These are phyloP conservation scores for Candida broadrunensis DNA, from an alignment of 805 yeast species.

Conservation along the genomic window DNA sequence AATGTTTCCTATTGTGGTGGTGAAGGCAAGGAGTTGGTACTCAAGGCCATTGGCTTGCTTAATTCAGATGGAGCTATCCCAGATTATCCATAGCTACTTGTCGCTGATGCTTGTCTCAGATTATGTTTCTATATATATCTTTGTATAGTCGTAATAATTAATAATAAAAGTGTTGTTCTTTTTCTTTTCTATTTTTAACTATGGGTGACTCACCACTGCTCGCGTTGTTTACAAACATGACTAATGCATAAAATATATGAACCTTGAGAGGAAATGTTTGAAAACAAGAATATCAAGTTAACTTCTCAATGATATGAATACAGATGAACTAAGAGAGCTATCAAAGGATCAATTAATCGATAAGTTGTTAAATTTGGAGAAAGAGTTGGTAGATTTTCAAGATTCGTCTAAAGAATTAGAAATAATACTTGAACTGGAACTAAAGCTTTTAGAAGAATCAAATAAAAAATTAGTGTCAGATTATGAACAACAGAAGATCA, in stretches of 20 bases:
- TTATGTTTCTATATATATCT: too few species aligned
- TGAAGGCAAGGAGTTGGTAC: neutral
- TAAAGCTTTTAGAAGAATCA: slow-evolving; percentile 27
- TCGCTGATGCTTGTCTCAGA: too few species aligned
- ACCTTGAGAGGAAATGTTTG: too few species aligned
- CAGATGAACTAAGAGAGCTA: slow-evolving; percentile 1
- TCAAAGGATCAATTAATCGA: slow-evolving; percentile 7
- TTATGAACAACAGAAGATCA: slow-evolving; percentile 5
- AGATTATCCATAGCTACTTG: neutral
- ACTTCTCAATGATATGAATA: neutral
- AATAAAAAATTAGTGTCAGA: slow-evolving; percentile 16
- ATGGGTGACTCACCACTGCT: too few species aligned
- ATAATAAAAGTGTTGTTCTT: too few species aligned
- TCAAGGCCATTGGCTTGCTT: neutral
- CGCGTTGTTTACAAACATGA: too few species aligned
- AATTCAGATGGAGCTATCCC: neutral
- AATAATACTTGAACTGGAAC: slow-evolving; percentile 42
- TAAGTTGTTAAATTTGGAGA: slow-evolving; percentile 31
- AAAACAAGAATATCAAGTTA: too few species aligned
- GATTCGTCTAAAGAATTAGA: slow-evolving; percentile 44
- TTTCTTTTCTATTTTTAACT: too few species aligned
- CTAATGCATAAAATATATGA: too few species aligned
- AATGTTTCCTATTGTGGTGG: neutral
- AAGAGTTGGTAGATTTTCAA: slow-evolving; percentile 39
- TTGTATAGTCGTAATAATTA: too few species aligned